Evolutionary conservation across 2,329 filamentous ascomycete genomes (phyloP).

Genomic region (Thermothelomyces thermophilus): DNA sequence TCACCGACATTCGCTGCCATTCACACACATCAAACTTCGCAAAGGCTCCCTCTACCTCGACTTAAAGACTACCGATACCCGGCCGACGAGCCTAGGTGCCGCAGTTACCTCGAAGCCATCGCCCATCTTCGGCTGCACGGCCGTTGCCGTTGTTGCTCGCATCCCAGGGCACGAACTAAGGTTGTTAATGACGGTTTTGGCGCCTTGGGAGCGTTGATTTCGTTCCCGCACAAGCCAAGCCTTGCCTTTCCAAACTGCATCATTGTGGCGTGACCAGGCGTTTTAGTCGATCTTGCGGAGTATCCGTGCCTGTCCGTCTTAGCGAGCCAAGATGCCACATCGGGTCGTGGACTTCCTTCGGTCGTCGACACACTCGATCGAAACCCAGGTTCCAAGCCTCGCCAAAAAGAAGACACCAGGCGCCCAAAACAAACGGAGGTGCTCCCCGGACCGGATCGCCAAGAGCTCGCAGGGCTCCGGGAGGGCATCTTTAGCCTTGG

Average conservation of each 20-base stretch:
- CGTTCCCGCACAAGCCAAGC: not conserved
- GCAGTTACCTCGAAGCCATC: not conserved
- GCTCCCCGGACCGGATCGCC: conserved; percentile 27
- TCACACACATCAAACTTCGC: too few species aligned
- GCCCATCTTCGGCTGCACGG: not conserved
- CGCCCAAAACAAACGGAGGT: conserved; percentile 28
- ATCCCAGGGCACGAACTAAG: not conserved
- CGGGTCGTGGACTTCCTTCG: conserved; percentile 52
- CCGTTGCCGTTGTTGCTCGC: not conserved
- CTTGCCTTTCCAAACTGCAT: conserved; percentile 1
- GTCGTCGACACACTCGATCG: conserved; percentile 40
- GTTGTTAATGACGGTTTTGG: not conserved
- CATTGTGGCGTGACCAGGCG: conserved; percentile 9
- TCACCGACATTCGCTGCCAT: too few species aligned
- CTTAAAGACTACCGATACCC: too few species aligned
- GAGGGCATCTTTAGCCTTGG: conserved; percentile 34
- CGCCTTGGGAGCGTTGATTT: not conserved
- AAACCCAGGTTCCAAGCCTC: conserved; percentile 44
- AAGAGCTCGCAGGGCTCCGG: conserved; percentile 29
- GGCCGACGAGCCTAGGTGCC: too few species aligned
- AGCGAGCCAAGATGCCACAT: conserved; percentile 45
- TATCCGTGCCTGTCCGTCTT: conserved; percentile 1
- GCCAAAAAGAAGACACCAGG: conserved; percentile 33
- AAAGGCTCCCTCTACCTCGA: too few species aligned
- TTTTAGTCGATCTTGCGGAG: not conserved